phyloP scores from a whole-genome alignment of 2,329 filamentous ascomycete species.

The Botrytis byssoidea region DNA sequence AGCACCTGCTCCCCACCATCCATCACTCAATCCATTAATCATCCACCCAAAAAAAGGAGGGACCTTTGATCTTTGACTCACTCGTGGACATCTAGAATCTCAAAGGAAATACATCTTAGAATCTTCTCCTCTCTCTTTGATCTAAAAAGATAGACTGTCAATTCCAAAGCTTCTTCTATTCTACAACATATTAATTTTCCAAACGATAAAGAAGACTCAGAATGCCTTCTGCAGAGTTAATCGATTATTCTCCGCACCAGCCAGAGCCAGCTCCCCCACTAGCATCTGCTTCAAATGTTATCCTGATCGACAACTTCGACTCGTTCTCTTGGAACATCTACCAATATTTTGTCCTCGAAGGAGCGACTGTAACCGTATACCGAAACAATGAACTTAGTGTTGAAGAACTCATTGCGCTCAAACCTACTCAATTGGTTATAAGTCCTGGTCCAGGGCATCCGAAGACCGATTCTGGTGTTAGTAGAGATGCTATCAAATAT shows the following conservation, averaged over 20 bases:
- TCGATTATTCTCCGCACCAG: slow-evolving; percentile 86
- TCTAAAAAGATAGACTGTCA: background rate
- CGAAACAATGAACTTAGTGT: slow-evolving; percentile 90
- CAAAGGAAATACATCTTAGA: background rate
- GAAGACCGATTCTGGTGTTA: slow-evolving; percentile 85
- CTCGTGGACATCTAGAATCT: background rate
- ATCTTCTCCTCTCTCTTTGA: background rate
- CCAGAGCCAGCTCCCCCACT: slow-evolving; percentile 72
- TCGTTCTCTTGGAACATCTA: slow-evolving; percentile 99
- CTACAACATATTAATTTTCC: background rate
- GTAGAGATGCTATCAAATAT: slow-evolving; percentile 83
- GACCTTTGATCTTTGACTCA: background rate
- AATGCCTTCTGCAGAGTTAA: slow-evolving; percentile 50
- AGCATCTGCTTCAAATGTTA: slow-evolving; percentile 79
- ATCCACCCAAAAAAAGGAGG: background rate
- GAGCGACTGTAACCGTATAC: slow-evolving; percentile 83
- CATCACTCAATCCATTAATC: background rate
- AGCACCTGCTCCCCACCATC: background rate
- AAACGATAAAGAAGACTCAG: slow-evolving; percentile 9
- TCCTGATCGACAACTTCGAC: slow-evolving; percentile 98
- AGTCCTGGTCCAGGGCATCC: slow-evolving; percentile 96
- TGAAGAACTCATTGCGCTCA: slow-evolving; percentile 76
- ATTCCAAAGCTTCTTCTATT: background rate
- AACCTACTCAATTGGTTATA: slow-evolving; percentile 90
- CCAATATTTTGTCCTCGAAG: slow-evolving; percentile 95